phyloP scores from a whole-genome alignment of 352 stramenopile genomes.

The Globisporangium nagaii region DNA sequence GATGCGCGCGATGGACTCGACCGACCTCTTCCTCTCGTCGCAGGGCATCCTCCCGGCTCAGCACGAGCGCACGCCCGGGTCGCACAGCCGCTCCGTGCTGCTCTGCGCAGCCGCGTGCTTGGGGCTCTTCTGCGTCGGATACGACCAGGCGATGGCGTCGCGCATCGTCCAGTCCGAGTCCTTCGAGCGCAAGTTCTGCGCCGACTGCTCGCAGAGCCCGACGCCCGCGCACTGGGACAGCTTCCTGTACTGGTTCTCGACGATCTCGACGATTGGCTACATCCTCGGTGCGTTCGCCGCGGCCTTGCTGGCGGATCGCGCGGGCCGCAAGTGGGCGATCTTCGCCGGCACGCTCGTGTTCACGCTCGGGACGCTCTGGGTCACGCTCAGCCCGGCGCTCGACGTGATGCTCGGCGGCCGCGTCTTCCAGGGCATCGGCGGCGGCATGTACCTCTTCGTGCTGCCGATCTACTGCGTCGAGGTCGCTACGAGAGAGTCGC shows the following conservation, averaged over 20 bases:
- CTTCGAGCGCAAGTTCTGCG: neutral
- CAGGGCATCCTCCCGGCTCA: neutral
- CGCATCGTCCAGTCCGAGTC: neutral
- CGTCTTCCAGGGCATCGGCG: slow-evolving; percentile 4
- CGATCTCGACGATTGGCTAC: slow-evolving; percentile 2
- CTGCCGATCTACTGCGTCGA: slow-evolving; percentile 14
- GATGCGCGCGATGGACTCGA: slow-evolving; percentile 11
- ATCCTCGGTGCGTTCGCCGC: neutral
- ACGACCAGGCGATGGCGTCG: neutral
- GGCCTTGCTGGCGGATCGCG: slow-evolving; percentile 2
- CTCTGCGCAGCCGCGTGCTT: neutral
- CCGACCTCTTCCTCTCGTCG: slow-evolving; percentile 8
- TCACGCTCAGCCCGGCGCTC: neutral
- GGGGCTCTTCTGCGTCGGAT: slow-evolving; percentile 2
- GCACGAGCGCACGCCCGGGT: slow-evolving; percentile 4
- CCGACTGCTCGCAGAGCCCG: neutral
- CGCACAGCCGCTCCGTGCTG: neutral
- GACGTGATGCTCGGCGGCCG: neutral
- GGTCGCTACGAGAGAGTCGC: slow-evolving; percentile 4
- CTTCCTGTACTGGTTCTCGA: slow-evolving; percentile 1
- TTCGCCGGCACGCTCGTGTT: slow-evolving; percentile 1
- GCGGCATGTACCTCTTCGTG: slow-evolving; percentile 7
- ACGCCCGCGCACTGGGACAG: neutral
- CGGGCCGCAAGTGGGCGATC: slow-evolving; percentile 5
- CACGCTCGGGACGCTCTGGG: slow-evolving; percentile 3